These are phyloP conservation scores for Colletotrichum higginsianum DNA, from an alignment of 2,329 filamentous ascomycete species.

Conservation along the genomic window DNA sequence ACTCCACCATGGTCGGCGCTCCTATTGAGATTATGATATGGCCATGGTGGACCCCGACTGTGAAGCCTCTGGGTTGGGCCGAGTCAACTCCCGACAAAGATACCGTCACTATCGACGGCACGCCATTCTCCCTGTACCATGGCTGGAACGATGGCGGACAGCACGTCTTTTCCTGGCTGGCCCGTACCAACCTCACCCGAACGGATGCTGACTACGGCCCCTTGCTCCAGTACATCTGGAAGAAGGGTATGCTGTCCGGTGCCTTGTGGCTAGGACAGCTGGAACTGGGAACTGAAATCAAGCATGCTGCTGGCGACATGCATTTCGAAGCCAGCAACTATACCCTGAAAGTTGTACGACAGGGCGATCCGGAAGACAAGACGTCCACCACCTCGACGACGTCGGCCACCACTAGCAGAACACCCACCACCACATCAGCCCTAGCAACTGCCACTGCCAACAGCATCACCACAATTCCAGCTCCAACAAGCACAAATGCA, in stretches of 20 bases:
- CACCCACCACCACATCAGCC: background rate
- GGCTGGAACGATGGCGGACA: slow-evolving; percentile 41
- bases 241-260: slow-evolving; percentile 36
- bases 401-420: background rate
- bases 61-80: slow-evolving; percentile 38
- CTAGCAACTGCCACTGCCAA: background rate
- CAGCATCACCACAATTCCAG: background rate
- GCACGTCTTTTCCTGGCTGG: slow-evolving; percentile 39
- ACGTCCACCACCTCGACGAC: slow-evolving; percentile 1
- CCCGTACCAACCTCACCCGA: slow-evolving; percentile 34
- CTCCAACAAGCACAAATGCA: background rate
- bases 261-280: slow-evolving; percentile 38
- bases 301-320: slow-evolving; percentile 32
- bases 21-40: slow-evolving; percentile 42
- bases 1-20: slow-evolving; percentile 37
- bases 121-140: slow-evolving; percentile 36
- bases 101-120: slow-evolving; percentile 36
- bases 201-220: slow-evolving; percentile 38
- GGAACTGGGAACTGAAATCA: slow-evolving; percentile 38
- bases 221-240: slow-evolving; percentile 39
- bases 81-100: slow-evolving; percentile 38
- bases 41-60: slow-evolving; percentile 41
- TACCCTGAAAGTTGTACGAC: slow-evolving; percentile 35
- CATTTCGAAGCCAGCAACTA: slow-evolving; percentile 40
- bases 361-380: slow-evolving; percentile 35